phyloP scores from a whole-genome alignment of 805 yeast species.

The Scheffersomyces coipomensis region DNA sequence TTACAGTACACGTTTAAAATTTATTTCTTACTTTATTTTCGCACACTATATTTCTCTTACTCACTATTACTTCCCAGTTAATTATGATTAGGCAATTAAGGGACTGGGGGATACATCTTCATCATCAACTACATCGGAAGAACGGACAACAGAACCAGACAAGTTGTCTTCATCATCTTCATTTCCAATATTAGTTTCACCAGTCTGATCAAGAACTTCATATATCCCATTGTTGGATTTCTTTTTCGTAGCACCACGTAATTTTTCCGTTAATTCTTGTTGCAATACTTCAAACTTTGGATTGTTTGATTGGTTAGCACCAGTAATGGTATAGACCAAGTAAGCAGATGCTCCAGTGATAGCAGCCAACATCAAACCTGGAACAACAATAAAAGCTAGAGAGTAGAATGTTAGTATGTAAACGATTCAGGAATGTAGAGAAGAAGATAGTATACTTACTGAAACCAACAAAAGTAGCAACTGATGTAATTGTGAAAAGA shows the following conservation, averaged over 20 bases:
- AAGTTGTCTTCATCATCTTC: background rate
- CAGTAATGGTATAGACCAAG: background rate
- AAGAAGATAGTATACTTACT: slow-evolving; percentile 1
- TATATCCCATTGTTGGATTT: no score
- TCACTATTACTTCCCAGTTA: no score
- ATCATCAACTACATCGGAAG: background rate
- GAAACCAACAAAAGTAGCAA: background rate
- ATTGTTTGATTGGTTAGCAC: background rate
- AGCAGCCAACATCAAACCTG: background rate
- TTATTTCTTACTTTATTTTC: background rate
- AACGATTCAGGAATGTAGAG: no score
- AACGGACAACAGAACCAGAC: background rate
- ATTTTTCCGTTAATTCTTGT: background rate
- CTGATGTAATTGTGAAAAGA: background rate
- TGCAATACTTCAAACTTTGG: background rate
- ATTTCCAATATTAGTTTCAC: background rate
- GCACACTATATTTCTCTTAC: no score
- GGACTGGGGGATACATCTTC: background rate
- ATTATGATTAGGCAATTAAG: background rate
- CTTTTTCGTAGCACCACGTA: background rate
- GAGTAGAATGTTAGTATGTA: background rate
- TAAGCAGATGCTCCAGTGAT: background rate
- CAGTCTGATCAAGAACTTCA: background rate
- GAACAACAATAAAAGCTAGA: slow-evolving; percentile 1
- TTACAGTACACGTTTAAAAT: no score